Conservation (phyloP, 1,139 yeast species). For the Pneumocystis canis region DNA sequence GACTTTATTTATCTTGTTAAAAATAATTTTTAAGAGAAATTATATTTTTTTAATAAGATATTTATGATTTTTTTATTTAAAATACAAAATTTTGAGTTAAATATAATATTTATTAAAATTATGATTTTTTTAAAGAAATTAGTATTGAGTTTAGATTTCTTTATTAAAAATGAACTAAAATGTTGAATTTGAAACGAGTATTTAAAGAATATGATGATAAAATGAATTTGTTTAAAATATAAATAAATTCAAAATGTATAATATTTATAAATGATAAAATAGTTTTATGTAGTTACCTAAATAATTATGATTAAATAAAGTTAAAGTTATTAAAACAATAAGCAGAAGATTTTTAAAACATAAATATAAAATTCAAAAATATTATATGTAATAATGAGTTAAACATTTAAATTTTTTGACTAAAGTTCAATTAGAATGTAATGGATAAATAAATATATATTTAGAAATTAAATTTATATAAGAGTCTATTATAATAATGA, state of each 20-base stretch:
- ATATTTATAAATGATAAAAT: not conserved
- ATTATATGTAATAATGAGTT: not conserved
- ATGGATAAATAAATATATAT: not conserved
- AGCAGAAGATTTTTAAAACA: not conserved
- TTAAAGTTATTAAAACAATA: not conserved
- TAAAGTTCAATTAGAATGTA: not conserved
- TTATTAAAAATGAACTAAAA: not conserved
- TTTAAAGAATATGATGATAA: not conserved
- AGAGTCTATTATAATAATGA: not conserved
- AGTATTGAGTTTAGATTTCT: not conserved
- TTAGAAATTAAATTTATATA: not conserved
- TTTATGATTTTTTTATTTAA: slow-evolving; percentile 1
- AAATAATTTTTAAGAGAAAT: slow-evolving; percentile 5
- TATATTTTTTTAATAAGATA: slow-evolving; percentile 4
- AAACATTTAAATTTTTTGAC: not conserved
- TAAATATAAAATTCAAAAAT: not conserved
- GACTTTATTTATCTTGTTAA: slow-evolving; percentile 28
- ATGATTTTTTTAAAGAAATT: slow-evolving; percentile 1
- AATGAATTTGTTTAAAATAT: not conserved
- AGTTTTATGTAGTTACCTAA: not conserved
- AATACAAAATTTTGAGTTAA: slow-evolving; percentile 4
- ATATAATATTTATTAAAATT: not conserved
- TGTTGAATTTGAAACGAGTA: not conserved
- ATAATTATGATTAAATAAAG: not conserved
- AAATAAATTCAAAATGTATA: not conserved